Conservation (phyloP, 73 alveolate species). For the Paramecium octaurelia region DNA sequence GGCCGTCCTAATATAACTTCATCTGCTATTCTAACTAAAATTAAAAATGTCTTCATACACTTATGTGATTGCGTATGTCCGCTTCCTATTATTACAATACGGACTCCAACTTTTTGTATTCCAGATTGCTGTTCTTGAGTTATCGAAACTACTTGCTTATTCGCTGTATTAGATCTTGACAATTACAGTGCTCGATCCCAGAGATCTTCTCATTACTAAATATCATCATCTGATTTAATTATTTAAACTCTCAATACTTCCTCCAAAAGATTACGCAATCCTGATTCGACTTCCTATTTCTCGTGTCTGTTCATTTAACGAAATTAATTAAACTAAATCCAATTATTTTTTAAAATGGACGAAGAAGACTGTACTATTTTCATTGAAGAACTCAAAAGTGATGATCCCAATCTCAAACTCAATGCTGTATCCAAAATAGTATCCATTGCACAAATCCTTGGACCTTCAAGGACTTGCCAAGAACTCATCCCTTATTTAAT, state of each 20-base stretch:
- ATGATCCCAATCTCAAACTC: conserved; percentile 58
- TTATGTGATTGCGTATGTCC: conserved; percentile 10
- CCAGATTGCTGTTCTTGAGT: neutral
- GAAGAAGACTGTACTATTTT: conserved; percentile 64
- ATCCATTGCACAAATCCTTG: conserved; percentile 56
- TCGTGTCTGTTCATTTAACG: conserved; percentile 21
- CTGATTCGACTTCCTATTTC: conserved; percentile 3
- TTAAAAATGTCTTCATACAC: neutral
- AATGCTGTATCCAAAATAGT: conserved; percentile 58
- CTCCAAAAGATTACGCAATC: neutral
- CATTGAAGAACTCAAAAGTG: conserved; percentile 59
- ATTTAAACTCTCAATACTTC: neutral
- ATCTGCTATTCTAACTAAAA: conserved; percentile 8
- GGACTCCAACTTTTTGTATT: neutral
- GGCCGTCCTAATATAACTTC: neutral
- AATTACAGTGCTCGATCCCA: neutral
- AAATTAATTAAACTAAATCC: conserved; percentile 3
- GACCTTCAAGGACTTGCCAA: conserved; percentile 36
- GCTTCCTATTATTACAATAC: neutral
- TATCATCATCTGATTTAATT: neutral
- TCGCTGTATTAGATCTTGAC: neutral
- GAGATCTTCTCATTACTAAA: neutral
- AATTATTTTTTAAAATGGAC: neutral
- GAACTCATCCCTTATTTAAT: conserved; percentile 56
- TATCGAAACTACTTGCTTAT: neutral